Conservation (phyloP, 176 grass and related monocot genomes). For the Leersia perrieri region DNA sequence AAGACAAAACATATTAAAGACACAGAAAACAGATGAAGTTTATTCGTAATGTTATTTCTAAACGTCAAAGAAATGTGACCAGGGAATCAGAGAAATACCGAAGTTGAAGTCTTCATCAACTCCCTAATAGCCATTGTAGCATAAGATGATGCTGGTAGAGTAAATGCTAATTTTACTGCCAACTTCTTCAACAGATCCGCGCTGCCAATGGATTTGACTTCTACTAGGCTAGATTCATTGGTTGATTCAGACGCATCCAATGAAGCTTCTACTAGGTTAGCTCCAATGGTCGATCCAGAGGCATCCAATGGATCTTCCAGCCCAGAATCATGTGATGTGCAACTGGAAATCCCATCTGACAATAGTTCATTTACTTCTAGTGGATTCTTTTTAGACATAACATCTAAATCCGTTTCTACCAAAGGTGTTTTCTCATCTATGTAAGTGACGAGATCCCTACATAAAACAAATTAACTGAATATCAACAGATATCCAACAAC, state of each 20-base stretch:
- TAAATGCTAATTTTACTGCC: constrained; percentile 82
- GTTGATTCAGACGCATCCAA: constrained; percentile 18
- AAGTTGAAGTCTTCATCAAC: constrained; percentile 86
- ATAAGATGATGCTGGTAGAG: constrained; percentile 90
- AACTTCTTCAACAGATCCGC: constrained; percentile 49
- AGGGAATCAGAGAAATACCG: constrained; percentile 42
- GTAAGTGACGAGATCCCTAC: constrained; percentile 72
- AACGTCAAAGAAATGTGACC: background rate
- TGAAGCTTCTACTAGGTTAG: too few species aligned
- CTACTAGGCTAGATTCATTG: constrained; percentile 12
- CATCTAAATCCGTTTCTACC: constrained; percentile 72
- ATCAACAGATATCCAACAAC: background rate
- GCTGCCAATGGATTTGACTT: constrained; percentile 31
- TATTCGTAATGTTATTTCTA: constrained; percentile 2
- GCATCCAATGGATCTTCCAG: constrained; percentile 20
- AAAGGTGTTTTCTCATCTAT: constrained; percentile 56
- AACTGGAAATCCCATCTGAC: constrained; percentile 23
- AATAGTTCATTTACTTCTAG: constrained; percentile 35
- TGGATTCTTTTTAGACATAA: constrained; percentile 39
- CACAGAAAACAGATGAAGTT: constrained; percentile 5
- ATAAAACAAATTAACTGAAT: constrained; percentile 32
- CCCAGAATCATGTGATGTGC: background rate
- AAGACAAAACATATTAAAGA: constrained; percentile 4
- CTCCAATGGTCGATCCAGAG: constrained; percentile 30
- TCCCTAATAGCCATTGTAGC: constrained; percentile 97